Conservation (phyloP, 2,329 filamentous ascomycete genomes). For the Thelonectria rubi region DNA sequence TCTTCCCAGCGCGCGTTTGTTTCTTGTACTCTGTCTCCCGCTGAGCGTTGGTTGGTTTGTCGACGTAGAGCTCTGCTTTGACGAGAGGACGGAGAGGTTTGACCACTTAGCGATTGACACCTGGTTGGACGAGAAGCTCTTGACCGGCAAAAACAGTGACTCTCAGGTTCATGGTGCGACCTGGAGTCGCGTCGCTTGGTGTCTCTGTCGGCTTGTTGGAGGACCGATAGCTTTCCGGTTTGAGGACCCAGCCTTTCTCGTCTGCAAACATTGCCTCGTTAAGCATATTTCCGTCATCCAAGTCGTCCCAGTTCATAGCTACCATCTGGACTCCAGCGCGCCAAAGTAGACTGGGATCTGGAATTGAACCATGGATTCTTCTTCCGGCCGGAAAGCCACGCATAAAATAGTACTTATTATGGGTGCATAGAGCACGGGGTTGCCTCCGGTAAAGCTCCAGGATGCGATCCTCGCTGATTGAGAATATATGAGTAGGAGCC, state of each 20-base stretch:
- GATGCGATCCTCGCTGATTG: conserved; percentile 85
- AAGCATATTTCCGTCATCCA: conserved; percentile 93
- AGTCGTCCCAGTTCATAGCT: conserved; percentile 96
- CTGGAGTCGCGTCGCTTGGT: conserved; percentile 57
- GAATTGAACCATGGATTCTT: conserved; percentile 89
- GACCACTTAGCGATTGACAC: conserved; percentile 41
- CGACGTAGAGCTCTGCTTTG: conserved; percentile 83
- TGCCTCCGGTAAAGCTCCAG: conserved; percentile 64
- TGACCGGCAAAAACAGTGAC: conserved; percentile 82
- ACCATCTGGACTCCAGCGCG: conserved; percentile 96
- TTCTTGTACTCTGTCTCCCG: conserved; percentile 62
- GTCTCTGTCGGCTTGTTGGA: conserved; percentile 50
- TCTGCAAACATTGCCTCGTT: conserved; percentile 98
- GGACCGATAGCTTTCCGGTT: conserved; percentile 77
- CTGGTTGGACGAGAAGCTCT: conserved; percentile 59
- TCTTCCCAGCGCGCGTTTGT: conserved; percentile 62
- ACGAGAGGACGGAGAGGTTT: conserved; percentile 79
- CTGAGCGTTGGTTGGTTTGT: conserved; percentile 59
- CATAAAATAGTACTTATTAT: conserved; percentile 90
- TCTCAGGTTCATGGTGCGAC: conserved; percentile 69
- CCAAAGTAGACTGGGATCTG: conserved; percentile 92
- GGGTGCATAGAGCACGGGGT: conserved; percentile 79
- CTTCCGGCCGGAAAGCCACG: conserved; percentile 86
- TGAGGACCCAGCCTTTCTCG: conserved; percentile 84
- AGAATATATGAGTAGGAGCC: conserved; percentile 79